Base-by-base conservation (phyloP, 352 stramenopile genomes). In the Globisporangium okanoganense region DNA sequence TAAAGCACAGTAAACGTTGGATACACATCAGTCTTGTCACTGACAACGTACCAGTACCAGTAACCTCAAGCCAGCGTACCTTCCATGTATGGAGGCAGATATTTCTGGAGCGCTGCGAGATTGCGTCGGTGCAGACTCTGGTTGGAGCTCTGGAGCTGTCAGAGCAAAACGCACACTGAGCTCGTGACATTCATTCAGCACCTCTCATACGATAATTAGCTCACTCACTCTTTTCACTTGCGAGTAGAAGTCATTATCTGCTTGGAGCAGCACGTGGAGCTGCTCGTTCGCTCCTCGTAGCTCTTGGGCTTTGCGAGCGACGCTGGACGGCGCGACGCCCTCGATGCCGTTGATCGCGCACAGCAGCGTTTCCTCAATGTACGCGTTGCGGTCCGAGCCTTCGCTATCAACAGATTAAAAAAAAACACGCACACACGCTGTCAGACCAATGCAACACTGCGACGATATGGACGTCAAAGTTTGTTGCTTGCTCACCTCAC, bases 211-310 rank as follows among this genome's bases (percentile, higher is more conserved):
- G n/a, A n/a, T n/a, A n/a, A n/a, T n/a, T n/a, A 25, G 24, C 27
- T 13, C 40, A 24, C 49, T 44, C 64, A 91, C 82, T 56, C 80
- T 71, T 20, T 78, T 47, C 6, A 81, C 76, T 82, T 98, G 90
- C 1, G 91, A 98, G 73, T 99, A 99, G 73, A 99, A 99, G 52
- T 98, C 96, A 67, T 99, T 99, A 71, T 99, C 94, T 5, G 94
- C 97, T 35, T 84, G 63, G 27, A 99, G 88, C 27, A 70, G 86
- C 47, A 98, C 82, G 27, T 77, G 66, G 20, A 98, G 68, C 1
- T 64, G 43, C 7, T 62, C 45, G 3, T 58, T 62, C 8, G 50
- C 58, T 13, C 51, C 35, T 4, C 48, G 49, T 16, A 92, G 43
- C 0, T 62, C 33, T 5, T 63, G 22, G 14, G 75, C 85, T 9